A percentile compares a stretch with the other conserved stretches of the same genome.
phyloP scores from a whole-genome alignment of 176 grass and related monocot species.

The Oryza longistaminata region DNA sequence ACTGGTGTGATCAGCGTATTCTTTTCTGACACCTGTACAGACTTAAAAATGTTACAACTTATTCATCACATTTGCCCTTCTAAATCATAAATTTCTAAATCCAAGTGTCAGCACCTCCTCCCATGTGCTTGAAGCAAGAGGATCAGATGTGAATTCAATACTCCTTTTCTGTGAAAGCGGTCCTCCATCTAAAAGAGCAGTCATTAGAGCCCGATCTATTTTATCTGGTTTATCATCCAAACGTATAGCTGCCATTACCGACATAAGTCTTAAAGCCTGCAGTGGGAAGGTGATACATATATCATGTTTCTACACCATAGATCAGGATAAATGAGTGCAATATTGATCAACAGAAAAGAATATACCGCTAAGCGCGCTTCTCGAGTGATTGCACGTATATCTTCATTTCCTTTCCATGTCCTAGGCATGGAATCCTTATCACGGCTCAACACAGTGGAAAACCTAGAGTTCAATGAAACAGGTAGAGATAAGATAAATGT shows the following conservation, averaged over 20 bases:
- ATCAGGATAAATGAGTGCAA: constrained; percentile 11
- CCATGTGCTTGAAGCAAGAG: constrained; percentile 79
- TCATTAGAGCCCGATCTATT: constrained; percentile 61
- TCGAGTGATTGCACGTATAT: constrained; percentile 79
- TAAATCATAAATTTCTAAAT: constrained; percentile 15
- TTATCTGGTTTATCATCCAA: constrained; percentile 78
- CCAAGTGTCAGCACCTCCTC: constrained; percentile 60
- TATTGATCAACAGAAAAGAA: constrained; percentile 11
- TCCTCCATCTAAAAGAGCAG: constrained; percentile 62
- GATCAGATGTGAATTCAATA: constrained; percentile 50
- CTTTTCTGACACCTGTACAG: constrained; percentile 56
- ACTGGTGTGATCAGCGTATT: constrained; percentile 78
- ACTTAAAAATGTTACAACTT: constrained; percentile 13
- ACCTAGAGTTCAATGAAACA: constrained; percentile 53
- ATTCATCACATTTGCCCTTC: background rate
- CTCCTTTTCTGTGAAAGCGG: constrained; percentile 49
- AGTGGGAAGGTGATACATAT: constrained; percentile 32
- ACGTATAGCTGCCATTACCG: constrained; percentile 61
- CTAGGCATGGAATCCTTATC: constrained; percentile 81
- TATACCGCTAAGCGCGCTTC: constrained; percentile 71
- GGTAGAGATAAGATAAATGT: constrained; percentile 14
- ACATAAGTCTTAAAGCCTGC: constrained; percentile 85
- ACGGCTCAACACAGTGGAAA: constrained; percentile 69
- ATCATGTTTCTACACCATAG: constrained; percentile 23
- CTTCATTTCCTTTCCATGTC: constrained; percentile 76